A percentile compares a stretch with the other conserved stretches of the same genome.
phyloP scores from a whole-genome alignment of 257 asterid species.

The Lantana camara region DNA sequence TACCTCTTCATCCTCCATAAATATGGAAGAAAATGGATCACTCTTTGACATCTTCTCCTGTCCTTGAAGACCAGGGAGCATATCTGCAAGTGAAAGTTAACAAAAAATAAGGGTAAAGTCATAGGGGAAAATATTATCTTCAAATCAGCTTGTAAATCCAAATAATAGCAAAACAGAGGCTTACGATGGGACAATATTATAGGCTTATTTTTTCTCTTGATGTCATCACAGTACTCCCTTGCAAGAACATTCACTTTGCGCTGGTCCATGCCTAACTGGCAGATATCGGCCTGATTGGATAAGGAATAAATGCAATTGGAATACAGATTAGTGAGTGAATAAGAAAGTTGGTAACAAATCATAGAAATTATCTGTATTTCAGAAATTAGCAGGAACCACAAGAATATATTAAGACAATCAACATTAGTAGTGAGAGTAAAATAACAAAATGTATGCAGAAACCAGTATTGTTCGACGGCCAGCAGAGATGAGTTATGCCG shows the following conservation, averaged over 20 bases:
- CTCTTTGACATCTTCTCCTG: conserved; percentile 92
- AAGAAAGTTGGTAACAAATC: neutral
- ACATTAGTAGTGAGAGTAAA: conserved; percentile 8
- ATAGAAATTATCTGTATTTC: conserved; percentile 5
- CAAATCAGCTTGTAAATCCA: conserved; percentile 12
- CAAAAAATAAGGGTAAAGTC: neutral
- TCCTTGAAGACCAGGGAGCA: conserved; percentile 88
- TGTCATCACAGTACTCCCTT: conserved; percentile 86
- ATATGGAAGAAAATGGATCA: conserved; percentile 76
- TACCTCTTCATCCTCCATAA: conserved; percentile 97
- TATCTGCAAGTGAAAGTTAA: conserved; percentile 48
- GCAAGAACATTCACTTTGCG: conserved; percentile 89
- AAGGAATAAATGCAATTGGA: conserved; percentile 4
- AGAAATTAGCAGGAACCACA: conserved; percentile 1
- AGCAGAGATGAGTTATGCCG: neutral
- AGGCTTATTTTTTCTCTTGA: conserved; percentile 83
- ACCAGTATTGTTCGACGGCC: neutral
- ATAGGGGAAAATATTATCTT: neutral
- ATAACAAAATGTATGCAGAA: neutral
- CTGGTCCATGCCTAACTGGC: conserved; percentile 92
- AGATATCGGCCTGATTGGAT: conserved; percentile 74
- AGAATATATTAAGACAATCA: conserved; percentile 1
- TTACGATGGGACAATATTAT: conserved; percentile 82
- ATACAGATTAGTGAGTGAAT: too few relatives aligned
- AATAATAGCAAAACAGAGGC: conserved; percentile 22